Base-by-base conservation (phyloP, 805 yeast species). In the Kluyveromyces starmeri region DNA sequence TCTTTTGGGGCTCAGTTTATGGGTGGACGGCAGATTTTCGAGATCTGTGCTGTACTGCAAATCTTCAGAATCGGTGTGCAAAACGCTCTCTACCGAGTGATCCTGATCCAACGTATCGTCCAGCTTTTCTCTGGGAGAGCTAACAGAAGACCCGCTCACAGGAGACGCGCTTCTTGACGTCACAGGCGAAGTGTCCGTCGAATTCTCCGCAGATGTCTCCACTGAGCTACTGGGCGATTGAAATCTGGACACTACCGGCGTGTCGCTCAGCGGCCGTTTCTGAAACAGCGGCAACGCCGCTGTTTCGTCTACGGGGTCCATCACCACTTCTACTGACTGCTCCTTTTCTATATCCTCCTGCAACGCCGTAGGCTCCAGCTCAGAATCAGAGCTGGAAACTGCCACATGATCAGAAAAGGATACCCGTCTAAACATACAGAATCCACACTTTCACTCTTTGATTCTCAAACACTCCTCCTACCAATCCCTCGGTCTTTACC, bases 221-320 rank as follows among this genome's bases (percentile, higher is more conserved):
- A 48, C 53, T 8, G 66, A 59, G 7, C 46, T 44, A 7, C 53
- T 47, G 0, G 86, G 86, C 1, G 83, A 75, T 1, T 72, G 60
- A 49, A 68, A 61, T 3, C 66, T 62, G 20, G 81, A 74, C 8
- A 69, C 70, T 1, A 77, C 67, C 0, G 92, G 92, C 0, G 92
- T 81, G 48, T 81, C 92, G 27, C 79, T 76, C 35, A 75, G 59
- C 0, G 92, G 92, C 29, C 86, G 62, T 53, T 73, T 76, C 50
- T 79, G 75, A 58, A 81, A 81, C 37, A 64, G 75, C 0, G 83
- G 81, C 8, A 53, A 44, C 26, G 26, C 25, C 13, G 19, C 34
- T 10, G 24, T 23, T 17, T 35, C 36, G 12, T 31, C 39, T 12
- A 26, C 35, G 4, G 36, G 28, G 7, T 34, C 40, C 3, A 42